Evolutionary conservation across 495 filamentous ascomycete genomes (phyloP), one percentile per base, ranked within the genome.

Genomic region (Lophium mytilinum): DNA sequence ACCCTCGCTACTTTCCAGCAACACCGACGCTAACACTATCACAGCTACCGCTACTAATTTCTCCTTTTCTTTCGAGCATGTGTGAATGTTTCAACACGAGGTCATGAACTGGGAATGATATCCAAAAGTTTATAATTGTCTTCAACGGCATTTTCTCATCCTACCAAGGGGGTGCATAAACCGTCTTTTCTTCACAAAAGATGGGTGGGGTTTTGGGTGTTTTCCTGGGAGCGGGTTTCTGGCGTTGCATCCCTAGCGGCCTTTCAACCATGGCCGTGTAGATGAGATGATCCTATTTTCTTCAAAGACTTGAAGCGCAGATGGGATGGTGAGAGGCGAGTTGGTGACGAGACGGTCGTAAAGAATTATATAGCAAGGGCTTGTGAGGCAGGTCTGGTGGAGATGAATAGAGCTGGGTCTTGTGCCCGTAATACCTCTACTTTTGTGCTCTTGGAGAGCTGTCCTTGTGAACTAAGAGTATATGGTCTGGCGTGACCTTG

Each of bases 11-110:
- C 21, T 7, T 6, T 19, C 37, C 18, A 50, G 12, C 8, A 18
- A 40, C 24, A 61, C 21, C 48, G 47, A 47, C 33, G 47, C 35
- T 30, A 14, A 56, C 47, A 47, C 9, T n/a, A 19, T 11, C 24
- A 14, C 55, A 73, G 70, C 58, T 76, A 76, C 66, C 72, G 74
- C 51, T 75, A 78, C 67, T 77, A 76, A 64, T 72, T 62, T 30
- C 24, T 58, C 57, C 43, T 50, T 61, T 53, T 41, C 21, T 21
- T 30, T 56, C 17, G 46, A 58, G 30, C 18, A 19, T 48, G 14
- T 52, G 21, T 57, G 21, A 15, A 43, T 50, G 60, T 60, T 66
- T 63, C 70, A 72, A 72, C 66, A 60, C 43, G 53, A 63, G 51
- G 52, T 68, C 69, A 64, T 66, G 52, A 74, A 68, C 62, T 68